Conservation (phyloP, 1,284 basidiomycete species). For the Cerrena zonata region DNA sequence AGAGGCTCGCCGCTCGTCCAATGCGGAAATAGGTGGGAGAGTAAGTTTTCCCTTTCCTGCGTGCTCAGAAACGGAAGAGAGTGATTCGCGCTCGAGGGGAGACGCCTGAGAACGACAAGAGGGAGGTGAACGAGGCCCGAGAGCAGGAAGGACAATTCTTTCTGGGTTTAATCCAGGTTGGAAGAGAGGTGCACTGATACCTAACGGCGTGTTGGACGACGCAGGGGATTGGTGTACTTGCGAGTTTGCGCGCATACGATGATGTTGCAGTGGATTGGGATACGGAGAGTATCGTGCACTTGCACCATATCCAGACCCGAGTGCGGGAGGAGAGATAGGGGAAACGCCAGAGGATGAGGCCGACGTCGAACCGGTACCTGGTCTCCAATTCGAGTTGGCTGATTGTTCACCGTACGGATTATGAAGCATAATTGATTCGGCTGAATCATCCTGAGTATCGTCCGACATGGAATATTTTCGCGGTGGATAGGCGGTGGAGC, state of each 20-base stretch:
- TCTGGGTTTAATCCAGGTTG: not conserved
- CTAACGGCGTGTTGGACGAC: not conserved
- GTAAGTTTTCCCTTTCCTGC: no score
- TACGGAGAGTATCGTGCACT: conserved; percentile 39
- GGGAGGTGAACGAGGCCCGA: conserved; percentile 1
- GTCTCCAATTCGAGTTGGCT: conserved; percentile 8
- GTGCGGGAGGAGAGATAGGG: conserved; percentile 9
- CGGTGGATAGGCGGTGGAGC: not conserved
- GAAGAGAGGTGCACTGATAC: not conserved
- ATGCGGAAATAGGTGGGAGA: conserved; percentile 61
- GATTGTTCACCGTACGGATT: conserved; percentile 1
- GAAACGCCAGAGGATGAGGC: not conserved
- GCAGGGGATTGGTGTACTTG: no score
- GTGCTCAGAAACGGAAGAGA: no score
- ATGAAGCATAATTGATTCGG: conserved; percentile 4
- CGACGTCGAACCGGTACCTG: conserved; percentile 7
- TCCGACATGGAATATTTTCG: not conserved
- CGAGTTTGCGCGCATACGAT: conserved; percentile 4
- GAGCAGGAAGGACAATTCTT: conserved; percentile 5
- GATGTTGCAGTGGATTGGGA: conserved; percentile 28
- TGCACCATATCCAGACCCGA: conserved; percentile 7
- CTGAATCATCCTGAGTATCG: conserved; percentile 14
- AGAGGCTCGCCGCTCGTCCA: conserved; percentile 49
- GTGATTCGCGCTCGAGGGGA: conserved; percentile 15
- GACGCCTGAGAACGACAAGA: conserved; percentile 1